Evolutionary conservation across 2,329 filamentous ascomycete genomes (phyloP).

Genomic region (Aureobasidium sp.): DNA sequence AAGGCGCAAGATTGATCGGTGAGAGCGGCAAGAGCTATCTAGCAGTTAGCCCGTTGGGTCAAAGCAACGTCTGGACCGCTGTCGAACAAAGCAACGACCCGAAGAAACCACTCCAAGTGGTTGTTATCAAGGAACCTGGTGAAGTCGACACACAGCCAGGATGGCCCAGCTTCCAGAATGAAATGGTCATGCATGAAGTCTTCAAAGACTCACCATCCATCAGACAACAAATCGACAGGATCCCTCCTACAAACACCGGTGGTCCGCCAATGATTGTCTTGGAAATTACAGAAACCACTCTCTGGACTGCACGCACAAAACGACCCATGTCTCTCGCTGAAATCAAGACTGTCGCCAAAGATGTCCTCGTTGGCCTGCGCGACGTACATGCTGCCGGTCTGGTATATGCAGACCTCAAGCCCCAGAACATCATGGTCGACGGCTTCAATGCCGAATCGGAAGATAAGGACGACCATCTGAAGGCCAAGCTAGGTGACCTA

Average conservation of each 20-base stretch:
- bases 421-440: constrained; percentile 23
- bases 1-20: constrained; percentile 18
- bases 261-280: constrained; percentile 21
- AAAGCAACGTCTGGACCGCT: constrained; percentile 23
- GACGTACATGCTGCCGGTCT: constrained; percentile 20
- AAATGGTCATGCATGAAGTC: constrained; percentile 25
- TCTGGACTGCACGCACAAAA: constrained; percentile 21
- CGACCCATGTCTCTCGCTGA: constrained; percentile 20
- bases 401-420: constrained; percentile 24
- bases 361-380: constrained; percentile 18
- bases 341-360: constrained; percentile 17
- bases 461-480: constrained; percentile 15
- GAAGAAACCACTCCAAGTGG: constrained; percentile 13
- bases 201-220: constrained; percentile 19
- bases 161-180: constrained; percentile 21
- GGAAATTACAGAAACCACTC: constrained; percentile 20
- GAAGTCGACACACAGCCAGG: constrained; percentile 14
- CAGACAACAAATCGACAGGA: constrained; percentile 21
- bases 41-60: constrained; percentile 20
- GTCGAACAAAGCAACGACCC: constrained; percentile 14
- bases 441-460: constrained; percentile 17
- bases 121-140: constrained; percentile 22
- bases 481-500: constrained; percentile 21
- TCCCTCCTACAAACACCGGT: constrained; percentile 15
- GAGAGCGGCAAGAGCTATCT: constrained; percentile 22